A percentile compares a stretch with the other conserved stretches of the same genome.
phyloP scores from a whole-genome alignment of 2,329 filamentous ascomycete genomes.

The Ustulina deusta region DNA sequence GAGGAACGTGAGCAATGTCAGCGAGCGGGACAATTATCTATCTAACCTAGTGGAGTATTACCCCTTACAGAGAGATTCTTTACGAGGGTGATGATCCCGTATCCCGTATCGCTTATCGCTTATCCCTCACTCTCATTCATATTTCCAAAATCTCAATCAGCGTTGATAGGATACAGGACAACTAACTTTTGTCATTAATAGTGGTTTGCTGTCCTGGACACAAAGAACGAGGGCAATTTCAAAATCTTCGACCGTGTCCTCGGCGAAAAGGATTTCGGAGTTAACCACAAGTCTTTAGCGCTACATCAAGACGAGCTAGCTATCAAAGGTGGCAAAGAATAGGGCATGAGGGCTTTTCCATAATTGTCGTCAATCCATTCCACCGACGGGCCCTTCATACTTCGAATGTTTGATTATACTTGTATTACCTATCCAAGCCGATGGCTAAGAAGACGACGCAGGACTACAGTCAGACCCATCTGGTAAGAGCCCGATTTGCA shows the following conservation, averaged over 20 bases:
- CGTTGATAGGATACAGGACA: background rate
- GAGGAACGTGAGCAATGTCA: background rate
- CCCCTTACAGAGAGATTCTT: too few species aligned
- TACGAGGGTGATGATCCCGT: constrained; percentile 1
- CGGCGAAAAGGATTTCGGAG: constrained; percentile 48
- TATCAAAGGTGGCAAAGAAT: background rate
- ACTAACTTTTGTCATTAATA: constrained; percentile 57
- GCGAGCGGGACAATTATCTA: background rate
- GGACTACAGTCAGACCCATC: background rate
- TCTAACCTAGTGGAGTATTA: background rate
- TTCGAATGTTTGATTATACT: background rate
- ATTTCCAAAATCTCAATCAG: too few species aligned
- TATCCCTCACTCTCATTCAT: background rate
- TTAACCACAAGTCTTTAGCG: background rate
- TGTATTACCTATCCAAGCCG: background rate
- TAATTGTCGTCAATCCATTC: background rate
- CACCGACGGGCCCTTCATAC: background rate
- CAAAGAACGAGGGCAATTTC: constrained; percentile 61
- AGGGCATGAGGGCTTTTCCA: background rate
- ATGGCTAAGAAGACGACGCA: background rate
- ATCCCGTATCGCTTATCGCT: background rate
- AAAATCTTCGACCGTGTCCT: constrained; percentile 61
- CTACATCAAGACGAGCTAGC: background rate
- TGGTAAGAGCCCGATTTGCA: constrained; percentile 5
- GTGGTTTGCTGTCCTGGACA: constrained; percentile 72